These are phyloP conservation scores for Aspergillus sergii DNA, from an alignment of 2,329 filamentous ascomycete species.

Conservation along the genomic window DNA sequence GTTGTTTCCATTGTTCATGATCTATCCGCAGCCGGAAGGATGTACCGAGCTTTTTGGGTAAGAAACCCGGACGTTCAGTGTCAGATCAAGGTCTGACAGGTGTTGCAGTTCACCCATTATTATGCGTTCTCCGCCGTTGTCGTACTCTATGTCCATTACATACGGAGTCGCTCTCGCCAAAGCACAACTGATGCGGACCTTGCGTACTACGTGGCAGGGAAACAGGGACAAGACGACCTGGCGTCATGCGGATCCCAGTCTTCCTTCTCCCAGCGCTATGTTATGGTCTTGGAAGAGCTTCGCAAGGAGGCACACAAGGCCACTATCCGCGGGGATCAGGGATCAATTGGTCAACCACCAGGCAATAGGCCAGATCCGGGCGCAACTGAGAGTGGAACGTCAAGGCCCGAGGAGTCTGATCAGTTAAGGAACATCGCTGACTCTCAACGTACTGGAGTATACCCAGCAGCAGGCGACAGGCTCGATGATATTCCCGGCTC, in stretches of 20 bases:
- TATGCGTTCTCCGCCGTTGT: conserved; percentile 51
- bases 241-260: conserved; percentile 40
- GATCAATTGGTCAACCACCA: no score
- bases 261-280: conserved; percentile 47
- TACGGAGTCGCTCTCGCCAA: conserved; percentile 37
- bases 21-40: conserved; percentile 36
- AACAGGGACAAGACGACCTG: conserved; percentile 46
- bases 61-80: conserved; percentile 27
- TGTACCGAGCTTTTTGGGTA: conserved; percentile 49
- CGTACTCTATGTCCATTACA: conserved; percentile 50
- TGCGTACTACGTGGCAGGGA: conserved; percentile 40
- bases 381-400: not conserved
- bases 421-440: not conserved
- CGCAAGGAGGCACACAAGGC: conserved; percentile 25
- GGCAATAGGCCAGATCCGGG: conserved; percentile 3
- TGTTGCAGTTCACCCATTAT: conserved; percentile 38
- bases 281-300: conserved; percentile 46
- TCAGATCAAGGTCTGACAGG: conserved; percentile 13
- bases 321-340: not conserved
- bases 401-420: not conserved
- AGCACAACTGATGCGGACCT: conserved; percentile 22
- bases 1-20: conserved; percentile 45
- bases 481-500: not conserved
- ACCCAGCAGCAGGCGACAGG: not conserved
- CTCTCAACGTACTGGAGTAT: not conserved